phyloP scores from a whole-genome alignment of 2,329 filamentous ascomycete genomes.

The Ramichloridium luteum region DNA sequence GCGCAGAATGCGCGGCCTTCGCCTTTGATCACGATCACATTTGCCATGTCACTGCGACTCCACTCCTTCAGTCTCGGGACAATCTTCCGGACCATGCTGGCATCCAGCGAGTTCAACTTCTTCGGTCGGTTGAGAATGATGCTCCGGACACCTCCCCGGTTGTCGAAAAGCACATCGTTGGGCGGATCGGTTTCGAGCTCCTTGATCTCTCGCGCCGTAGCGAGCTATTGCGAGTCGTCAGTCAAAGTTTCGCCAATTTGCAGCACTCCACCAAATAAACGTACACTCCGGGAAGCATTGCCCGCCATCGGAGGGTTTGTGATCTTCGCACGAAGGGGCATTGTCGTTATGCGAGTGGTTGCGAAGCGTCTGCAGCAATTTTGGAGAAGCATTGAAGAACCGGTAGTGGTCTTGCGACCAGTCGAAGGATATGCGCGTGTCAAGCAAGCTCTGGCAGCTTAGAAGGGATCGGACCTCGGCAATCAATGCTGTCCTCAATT shows the following conservation, averaged over 20 bases:
- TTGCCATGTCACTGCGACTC: constrained; percentile 88
- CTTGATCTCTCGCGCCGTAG: constrained; percentile 28
- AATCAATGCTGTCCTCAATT: too few species aligned
- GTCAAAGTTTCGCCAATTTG: constrained; percentile 12
- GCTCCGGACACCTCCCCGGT: constrained; percentile 75
- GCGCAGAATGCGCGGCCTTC: constrained; percentile 81
- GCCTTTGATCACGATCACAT: constrained; percentile 85
- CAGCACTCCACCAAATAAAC: background rate
- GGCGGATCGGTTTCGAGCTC: constrained; percentile 58
- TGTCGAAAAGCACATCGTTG: constrained; percentile 88
- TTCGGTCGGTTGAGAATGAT: constrained; percentile 87
- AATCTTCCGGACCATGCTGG: constrained; percentile 92
- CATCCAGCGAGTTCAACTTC: constrained; percentile 86
- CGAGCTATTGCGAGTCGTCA: constrained; percentile 21
- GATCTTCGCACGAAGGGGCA: constrained; percentile 74
- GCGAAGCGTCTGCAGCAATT: constrained; percentile 29
- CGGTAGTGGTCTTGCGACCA: too few species aligned
- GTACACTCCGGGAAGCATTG: constrained; percentile 38
- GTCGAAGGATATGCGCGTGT: too few species aligned
- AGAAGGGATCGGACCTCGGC: too few species aligned
- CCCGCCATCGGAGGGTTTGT: constrained; percentile 45
- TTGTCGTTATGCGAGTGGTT: constrained; percentile 35
- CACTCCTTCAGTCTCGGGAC: constrained; percentile 80
- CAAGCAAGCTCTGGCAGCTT: too few species aligned
- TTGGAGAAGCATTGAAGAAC: constrained; percentile 35